Evolutionary conservation across 345 rosid species (phyloP), one percentile per base, ranked within the genome.

Genomic region (Murraya paniculata): DNA sequence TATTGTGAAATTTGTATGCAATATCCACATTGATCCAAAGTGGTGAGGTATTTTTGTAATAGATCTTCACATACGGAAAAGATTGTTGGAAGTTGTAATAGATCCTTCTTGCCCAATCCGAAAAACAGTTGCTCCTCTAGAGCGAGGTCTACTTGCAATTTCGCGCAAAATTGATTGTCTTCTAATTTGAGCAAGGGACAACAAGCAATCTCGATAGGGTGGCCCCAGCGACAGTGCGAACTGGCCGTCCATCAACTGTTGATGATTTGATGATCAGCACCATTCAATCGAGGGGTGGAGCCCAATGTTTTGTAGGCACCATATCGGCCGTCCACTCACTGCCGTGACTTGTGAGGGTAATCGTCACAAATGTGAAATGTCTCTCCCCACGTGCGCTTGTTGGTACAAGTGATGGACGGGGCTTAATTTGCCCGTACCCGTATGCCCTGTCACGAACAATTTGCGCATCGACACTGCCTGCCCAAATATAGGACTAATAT

Each of bases 311-410:
- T 21, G 6, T 14, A 33, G 7, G 38, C 45, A 39, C 72, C 21
- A 24, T 31, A 11, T 24, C 33, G 22, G 24, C 79, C 81, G 76
- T 77, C 81, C 76, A 68, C 64, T 53, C 53, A 61, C 62, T 64
- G 60, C n/a, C 9, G 6, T 18, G 56, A 18, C 21, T 4, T 18
- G 57, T 24, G 55, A 58, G 38, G 3, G 79, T 68, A 35, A 13
- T 31, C 60, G 68, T 41, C 59, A 48, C 5, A 6, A 38, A 38
- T 38, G 41, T 45, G 50, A 45, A 45, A 27, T 22, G 56, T 64
- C n/a, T 11, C 18, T n/a, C 36, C 21, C 71, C 24, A 66, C 3
- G 13, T 57, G 16, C 6, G 73, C 30, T 36, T 24, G 50, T 5
- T 6, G 16, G 73, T 45, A 50, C 6, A 55, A 19, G 41, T 3